Base-by-base conservation (phyloP, 768 basidiomycete species). In the Coprinopsis sp. region DNA sequence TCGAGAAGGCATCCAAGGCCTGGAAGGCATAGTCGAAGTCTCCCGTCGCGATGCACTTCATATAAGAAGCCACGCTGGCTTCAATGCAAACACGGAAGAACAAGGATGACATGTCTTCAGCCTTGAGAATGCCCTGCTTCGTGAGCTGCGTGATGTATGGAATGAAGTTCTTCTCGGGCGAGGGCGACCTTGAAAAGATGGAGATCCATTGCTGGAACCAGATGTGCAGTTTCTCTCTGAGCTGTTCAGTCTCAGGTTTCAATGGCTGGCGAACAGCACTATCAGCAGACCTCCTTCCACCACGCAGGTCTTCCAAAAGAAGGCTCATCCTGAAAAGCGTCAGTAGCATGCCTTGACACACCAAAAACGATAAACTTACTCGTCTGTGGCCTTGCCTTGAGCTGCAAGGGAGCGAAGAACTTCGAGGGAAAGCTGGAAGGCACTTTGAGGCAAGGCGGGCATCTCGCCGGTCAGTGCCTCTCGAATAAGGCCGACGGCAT, bases 11-110 rank as follows among this genome's bases (percentile, higher is more conserved):
- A 64, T 99, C 96, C 57, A 98, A 73, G 13, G 92, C 88, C 62
- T 91, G 92, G 73, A 94, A 97, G 19, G 89, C 82, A 47, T 80
- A 79, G 28, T 79, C 79, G 51, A 76, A 79, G 57, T 91, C 87
- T 36, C 86, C 84, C 8, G 81, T 71, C 21, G 83, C 76, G 28
- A 85, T 67, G 54, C 79, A 82, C 62, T 89, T 84, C 63, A 82
- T 67, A 68, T 94, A 98, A 61, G 81, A 85, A 62, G 82, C 89
- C 62, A 98, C 86, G 53, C 92, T 91, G 27, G 91, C 84, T 65
- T 97, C 94, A 47, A 92, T 88, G 60, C 94, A 97, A 31, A 97
- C 94, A 8, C 96, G 82, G 81, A 98, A 99, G 76, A 99, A 99
- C 60, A 97, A 90, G 3, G 91, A 93, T 4, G 96, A 97, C 7